phyloP scores from a whole-genome alignment of 257 asterid species.

The Linderniella brevidens region DNA sequence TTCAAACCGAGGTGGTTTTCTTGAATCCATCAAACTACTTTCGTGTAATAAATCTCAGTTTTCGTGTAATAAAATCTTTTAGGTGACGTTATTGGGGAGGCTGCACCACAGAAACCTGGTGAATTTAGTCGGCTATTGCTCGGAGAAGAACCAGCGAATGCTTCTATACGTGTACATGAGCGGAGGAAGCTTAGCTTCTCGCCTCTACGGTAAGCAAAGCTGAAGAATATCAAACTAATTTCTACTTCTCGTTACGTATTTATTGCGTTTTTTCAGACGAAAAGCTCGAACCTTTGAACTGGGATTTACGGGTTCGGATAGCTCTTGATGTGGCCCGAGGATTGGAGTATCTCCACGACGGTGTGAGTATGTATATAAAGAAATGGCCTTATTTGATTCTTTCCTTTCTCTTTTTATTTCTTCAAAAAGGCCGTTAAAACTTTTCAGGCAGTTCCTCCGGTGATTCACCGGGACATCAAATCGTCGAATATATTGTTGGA shows the following conservation, averaged over 20 bases:
- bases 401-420: not conserved
- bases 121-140: constrained; percentile 73
- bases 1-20: constrained; percentile 53
- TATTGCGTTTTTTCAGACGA: constrained; percentile 21
- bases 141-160: constrained; percentile 65
- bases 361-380: constrained; percentile 26
- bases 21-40: not conserved
- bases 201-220: constrained; percentile 61
- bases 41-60: not conserved
- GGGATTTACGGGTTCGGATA: constrained; percentile 54
- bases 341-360: constrained; percentile 77
- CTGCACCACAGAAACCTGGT: constrained; percentile 75
- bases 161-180: constrained; percentile 72
- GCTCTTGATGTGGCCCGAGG: constrained; percentile 84
- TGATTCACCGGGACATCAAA: constrained; percentile 67
- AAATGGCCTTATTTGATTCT: not conserved
- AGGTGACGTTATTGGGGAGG: constrained; percentile 73
- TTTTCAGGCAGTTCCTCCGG: constrained; percentile 81
- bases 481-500: constrained; percentile 77
- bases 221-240: not conserved
- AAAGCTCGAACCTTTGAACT: constrained; percentile 30
- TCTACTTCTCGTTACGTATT: constrained; percentile 1
- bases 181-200: constrained; percentile 68
- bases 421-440: not conserved
- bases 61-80: constrained; percentile 2